Percentiles rank a stretch among this genome's conserved stretches.
Evolutionary conservation across 129 eudicot genomes (phyloP).

Genomic region (Smallanthus sonchifolius): DNA sequence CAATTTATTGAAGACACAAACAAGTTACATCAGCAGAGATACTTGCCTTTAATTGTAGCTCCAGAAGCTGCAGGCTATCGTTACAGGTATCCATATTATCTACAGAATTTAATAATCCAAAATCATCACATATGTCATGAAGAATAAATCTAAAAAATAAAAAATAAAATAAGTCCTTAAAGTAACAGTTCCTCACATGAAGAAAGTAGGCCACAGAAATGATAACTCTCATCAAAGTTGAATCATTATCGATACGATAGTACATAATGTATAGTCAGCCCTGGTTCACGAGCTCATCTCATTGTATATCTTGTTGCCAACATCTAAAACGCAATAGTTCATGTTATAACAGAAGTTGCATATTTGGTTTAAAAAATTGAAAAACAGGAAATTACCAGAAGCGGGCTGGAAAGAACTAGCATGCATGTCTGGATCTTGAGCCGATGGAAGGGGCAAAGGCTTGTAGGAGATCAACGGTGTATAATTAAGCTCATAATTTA

Average conservation of each 20-base stretch:
- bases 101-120: neutral
- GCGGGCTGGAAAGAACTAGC: slow-evolving; percentile 24
- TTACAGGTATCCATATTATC: neutral
- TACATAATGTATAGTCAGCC: slow-evolving; percentile 13
- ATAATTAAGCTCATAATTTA: slow-evolving; percentile 72
- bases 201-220: neutral
- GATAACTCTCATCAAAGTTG: neutral
- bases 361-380: neutral
- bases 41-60: neutral
- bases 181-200: neutral
- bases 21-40: neutral
- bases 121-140: neutral
- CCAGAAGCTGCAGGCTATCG: neutral
- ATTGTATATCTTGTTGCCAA: neutral
- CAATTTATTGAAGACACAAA: neutral
- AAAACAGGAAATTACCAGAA: slow-evolving; percentile 33
- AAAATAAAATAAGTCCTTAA: neutral
- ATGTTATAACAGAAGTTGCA: neutral
- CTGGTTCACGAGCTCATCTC: slow-evolving; percentile 6
- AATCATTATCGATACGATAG: neutral
- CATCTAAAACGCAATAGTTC: slow-evolving; percentile 13
- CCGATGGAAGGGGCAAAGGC: slow-evolving; percentile 43
- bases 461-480: slow-evolving; percentile 52
- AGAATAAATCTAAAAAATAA: neutral
- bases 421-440: slow-evolving; percentile 32